Evolutionary conservation across 148 eudicot genomes (phyloP).

Genomic region (Fagopyrum tataricum): DNA sequence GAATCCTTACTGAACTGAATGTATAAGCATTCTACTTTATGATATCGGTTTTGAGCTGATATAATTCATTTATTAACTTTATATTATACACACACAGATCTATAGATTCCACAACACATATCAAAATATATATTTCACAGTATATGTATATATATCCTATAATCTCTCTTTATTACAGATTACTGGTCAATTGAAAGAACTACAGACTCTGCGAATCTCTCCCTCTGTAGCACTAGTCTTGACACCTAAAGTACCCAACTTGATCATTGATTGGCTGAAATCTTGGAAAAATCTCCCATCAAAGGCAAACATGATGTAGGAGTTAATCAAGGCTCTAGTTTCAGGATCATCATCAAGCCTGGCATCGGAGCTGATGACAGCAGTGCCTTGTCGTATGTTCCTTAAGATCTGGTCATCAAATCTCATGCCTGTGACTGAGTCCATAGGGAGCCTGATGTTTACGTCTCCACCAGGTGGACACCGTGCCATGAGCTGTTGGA

Average conservation of each 20-base stretch:
- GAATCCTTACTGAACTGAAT: not conserved
- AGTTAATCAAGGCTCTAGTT: slow-evolving; percentile 37
- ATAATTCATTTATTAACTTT: not conserved
- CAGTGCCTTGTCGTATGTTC: slow-evolving; percentile 40
- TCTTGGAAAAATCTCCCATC: slow-evolving; percentile 41
- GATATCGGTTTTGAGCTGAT: not conserved
- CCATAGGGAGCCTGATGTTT: slow-evolving; percentile 36
- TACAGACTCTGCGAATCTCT: slow-evolving; percentile 44
- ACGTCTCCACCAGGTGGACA: slow-evolving; percentile 44
- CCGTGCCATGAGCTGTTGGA: slow-evolving; percentile 28
- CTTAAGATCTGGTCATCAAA: slow-evolving; percentile 41
- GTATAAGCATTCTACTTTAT: not conserved
- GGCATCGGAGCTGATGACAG: slow-evolving; percentile 54
- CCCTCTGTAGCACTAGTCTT: slow-evolving; percentile 30
- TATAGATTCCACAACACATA: not conserved
- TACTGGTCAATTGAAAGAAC: slow-evolving; percentile 24
- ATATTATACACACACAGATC: not conserved
- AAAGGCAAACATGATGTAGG: slow-evolving; percentile 22
- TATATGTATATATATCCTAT: not conserved
- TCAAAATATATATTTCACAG: not conserved
- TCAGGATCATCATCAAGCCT: slow-evolving; percentile 36
- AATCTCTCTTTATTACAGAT: not conserved
- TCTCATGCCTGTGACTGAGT: slow-evolving; percentile 25
- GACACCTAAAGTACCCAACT: slow-evolving; percentile 48
- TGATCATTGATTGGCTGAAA: slow-evolving; percentile 45